phyloP scores from a whole-genome alignment of 352 stramenopile genomes.

The Pythium rishiriense region DNA sequence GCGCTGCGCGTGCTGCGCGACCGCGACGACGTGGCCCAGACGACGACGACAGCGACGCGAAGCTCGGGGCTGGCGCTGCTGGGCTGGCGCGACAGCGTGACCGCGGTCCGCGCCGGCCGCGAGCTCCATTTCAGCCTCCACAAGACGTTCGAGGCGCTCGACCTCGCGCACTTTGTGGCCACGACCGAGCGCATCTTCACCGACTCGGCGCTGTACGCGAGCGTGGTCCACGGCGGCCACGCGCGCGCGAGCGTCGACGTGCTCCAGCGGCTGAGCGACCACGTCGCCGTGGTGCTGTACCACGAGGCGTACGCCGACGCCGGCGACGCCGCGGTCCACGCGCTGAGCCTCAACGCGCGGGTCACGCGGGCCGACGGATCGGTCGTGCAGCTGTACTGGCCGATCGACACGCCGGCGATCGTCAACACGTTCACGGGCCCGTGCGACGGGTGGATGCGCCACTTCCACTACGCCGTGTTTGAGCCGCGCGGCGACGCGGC shows the following conservation, averaged over 20 bases:
- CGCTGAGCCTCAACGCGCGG: not conserved
- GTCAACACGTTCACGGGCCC: not conserved
- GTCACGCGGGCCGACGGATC: not conserved
- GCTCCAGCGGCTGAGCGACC: not conserved
- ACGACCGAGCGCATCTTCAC: not conserved
- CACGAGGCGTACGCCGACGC: not conserved
- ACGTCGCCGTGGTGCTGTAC: slow-evolving; percentile 3
- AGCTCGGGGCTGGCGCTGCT: slow-evolving; percentile 3
- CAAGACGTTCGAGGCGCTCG: slow-evolving; percentile 1
- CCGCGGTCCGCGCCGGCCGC: not conserved
- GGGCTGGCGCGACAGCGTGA: slow-evolving; percentile 3
- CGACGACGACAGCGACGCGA: no score
- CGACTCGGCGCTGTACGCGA: not conserved
- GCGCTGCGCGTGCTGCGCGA: not conserved
- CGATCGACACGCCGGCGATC: not conserved
- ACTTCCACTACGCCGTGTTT: not conserved
- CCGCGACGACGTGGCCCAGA: not conserved
- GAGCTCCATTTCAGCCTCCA: slow-evolving; percentile 5
- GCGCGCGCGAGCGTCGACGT: not conserved
- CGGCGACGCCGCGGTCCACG: not conserved
- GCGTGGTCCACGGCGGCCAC: slow-evolving; percentile 3
- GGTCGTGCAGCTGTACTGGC: not conserved
- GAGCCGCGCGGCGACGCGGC: not conserved
- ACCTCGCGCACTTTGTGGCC: not conserved
- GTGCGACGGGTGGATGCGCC: not conserved